Evolutionary conservation across 164 flowering plant genomes (phyloP).

Genomic region (Santalum album): DNA sequence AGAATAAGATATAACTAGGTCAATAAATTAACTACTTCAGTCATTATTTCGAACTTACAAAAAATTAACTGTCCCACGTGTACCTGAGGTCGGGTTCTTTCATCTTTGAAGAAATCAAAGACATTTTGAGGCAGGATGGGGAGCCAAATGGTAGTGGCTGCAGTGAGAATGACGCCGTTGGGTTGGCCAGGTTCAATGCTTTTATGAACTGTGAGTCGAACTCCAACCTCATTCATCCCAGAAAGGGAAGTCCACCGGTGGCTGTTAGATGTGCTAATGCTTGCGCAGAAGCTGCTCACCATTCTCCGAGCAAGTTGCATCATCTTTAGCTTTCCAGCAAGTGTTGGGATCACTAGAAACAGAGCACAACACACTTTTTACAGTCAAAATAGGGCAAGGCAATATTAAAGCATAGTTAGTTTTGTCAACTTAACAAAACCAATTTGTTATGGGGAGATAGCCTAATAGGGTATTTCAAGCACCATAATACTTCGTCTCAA

Average conservation of each 20-base stretch:
- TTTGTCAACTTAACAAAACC: too few species aligned
- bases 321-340: conserved; percentile 51
- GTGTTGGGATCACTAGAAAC: conserved; percentile 38
- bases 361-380: not conserved
- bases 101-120: conserved; percentile 50
- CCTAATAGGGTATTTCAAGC: too few species aligned
- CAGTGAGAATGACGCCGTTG: conserved; percentile 49
- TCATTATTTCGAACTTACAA: too few species aligned
- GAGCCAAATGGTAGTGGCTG: conserved; percentile 55
- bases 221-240: conserved; percentile 33
- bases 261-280: conserved; percentile 35
- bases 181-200: conserved; percentile 52
- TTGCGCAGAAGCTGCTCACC: conserved; percentile 44
- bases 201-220: conserved; percentile 38
- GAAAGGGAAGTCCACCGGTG: conserved; percentile 45
- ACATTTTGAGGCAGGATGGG: conserved; percentile 41
- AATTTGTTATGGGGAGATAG: too few species aligned
- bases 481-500: too few species aligned
- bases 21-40: too few species aligned
- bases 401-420: not conserved
- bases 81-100: conserved; percentile 16
- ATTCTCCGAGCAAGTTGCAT: conserved; percentile 58
- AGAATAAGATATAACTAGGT: too few species aligned
- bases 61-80: too few species aligned
- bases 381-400: too few species aligned